phyloP scores from a whole-genome alignment of 2,329 filamentous ascomycete genomes.

The Geoglossum cookeanum region DNA sequence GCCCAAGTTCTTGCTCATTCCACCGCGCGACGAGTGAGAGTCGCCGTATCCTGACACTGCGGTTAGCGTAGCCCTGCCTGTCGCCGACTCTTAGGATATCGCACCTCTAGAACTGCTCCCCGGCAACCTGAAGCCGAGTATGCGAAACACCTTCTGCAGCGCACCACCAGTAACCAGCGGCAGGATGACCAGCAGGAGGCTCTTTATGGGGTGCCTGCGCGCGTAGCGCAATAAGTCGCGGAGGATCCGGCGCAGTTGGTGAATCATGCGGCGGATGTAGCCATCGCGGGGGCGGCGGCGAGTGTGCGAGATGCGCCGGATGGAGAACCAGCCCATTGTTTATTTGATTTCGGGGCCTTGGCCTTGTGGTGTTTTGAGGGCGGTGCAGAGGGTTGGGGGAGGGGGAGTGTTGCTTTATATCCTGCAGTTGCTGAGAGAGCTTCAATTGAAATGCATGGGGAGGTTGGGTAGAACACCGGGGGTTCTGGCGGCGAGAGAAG shows the following conservation, averaged over 20 bases:
- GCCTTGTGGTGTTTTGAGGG: not conserved
- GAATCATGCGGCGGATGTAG: slow-evolving; percentile 55
- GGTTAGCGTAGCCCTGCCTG: not conserved
- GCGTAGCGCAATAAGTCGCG: slow-evolving; percentile 68
- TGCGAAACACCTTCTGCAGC: slow-evolving; percentile 54
- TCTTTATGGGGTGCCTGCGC: slow-evolving; percentile 66
- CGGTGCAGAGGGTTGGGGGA: slow-evolving; percentile 9
- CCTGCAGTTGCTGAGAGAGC: not conserved
- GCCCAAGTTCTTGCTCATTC: slow-evolving; percentile 2
- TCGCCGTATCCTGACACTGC: not conserved
- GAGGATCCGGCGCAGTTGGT: slow-evolving; percentile 59
- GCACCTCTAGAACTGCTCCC: slow-evolving; percentile 23
- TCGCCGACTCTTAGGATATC: no score
- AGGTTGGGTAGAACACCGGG: no score
- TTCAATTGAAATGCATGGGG: not conserved
- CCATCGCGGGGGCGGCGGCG: slow-evolving; percentile 58
- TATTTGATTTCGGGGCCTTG: not conserved
- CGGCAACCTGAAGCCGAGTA: slow-evolving; percentile 65
- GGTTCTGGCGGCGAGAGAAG: not conserved
- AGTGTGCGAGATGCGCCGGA: slow-evolving; percentile 39
- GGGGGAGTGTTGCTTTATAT: no score
- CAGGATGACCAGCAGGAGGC: slow-evolving; percentile 72
- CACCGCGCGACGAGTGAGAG: slow-evolving; percentile 3
- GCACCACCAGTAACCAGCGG: slow-evolving; percentile 73
- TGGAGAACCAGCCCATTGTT: slow-evolving; percentile 2